Evolutionary conservation across 176 grass and related monocot genomes (phyloP).

Genomic region (Carex littledalei): DNA sequence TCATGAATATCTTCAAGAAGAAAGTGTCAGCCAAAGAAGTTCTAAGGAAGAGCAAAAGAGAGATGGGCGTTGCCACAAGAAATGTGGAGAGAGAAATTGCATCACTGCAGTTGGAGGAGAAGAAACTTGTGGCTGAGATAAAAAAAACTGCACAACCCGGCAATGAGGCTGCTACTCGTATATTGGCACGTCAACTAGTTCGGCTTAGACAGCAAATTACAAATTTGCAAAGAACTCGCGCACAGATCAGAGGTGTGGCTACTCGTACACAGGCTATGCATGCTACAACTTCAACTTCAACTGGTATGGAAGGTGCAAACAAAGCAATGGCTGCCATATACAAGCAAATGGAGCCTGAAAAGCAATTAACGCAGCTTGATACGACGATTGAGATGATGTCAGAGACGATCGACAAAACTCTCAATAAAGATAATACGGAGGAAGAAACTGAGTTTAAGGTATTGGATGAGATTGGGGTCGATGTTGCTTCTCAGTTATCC

Average conservation of each 20-base stretch:
- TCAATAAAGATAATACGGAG: too few species aligned
- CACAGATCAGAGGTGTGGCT: constrained; percentile 93
- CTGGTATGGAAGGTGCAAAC: constrained; percentile 98
- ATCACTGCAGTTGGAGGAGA: constrained; percentile 94
- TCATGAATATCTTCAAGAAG: constrained; percentile 99
- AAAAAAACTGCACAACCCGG: constrained; percentile 93
- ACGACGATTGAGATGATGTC: too few species aligned
- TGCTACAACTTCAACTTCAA: constrained; percentile 88
- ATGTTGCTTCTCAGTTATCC: too few species aligned
- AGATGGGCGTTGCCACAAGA: constrained; percentile 78
- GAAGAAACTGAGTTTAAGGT: too few species aligned
- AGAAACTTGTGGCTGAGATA: constrained; percentile 94
- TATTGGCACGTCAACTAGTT: constrained; percentile 89
- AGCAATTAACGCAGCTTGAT: too few species aligned
- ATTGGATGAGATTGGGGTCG: too few species aligned
- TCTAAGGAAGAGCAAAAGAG: constrained; percentile 88
- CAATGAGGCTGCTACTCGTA: constrained; percentile 92
- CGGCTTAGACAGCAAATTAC: constrained; percentile 91
- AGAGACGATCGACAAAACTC: too few species aligned
- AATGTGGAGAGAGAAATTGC: constrained; percentile 91
- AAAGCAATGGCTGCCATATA: constrained; percentile 91
- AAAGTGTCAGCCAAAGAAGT: constrained; percentile 90
- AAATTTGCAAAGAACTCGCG: constrained; percentile 84
- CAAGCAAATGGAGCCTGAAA: too few species aligned
- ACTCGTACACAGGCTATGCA: constrained; percentile 98